Evolutionary conservation across 139 green algal genomes (phyloP).

Genomic region (Tetraselmis striata): DNA sequence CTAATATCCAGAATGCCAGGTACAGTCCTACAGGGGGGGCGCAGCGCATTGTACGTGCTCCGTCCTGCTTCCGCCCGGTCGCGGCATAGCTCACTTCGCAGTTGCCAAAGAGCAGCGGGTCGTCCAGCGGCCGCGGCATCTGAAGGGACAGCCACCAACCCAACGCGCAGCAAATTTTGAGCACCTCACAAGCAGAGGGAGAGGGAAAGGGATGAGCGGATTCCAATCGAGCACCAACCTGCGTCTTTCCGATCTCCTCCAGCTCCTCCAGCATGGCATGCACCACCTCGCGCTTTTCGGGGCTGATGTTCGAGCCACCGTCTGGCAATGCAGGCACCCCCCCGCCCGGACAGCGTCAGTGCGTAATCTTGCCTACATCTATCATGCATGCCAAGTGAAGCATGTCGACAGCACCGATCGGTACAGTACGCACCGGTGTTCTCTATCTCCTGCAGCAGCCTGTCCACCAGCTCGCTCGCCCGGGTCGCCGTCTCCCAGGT

Average conservation of each 20-base stretch:
- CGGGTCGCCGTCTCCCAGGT: background rate
- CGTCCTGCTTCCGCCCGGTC: background rate
- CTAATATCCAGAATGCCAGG: background rate
- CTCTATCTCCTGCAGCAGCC: background rate
- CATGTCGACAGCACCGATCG: background rate
- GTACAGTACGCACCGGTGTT: background rate
- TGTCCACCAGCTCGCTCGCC: background rate
- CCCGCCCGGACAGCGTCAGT: background rate
- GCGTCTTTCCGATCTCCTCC: slow-evolving; percentile 23
- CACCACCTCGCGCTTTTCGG: slow-evolving; percentile 12
- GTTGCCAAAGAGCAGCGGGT: slow-evolving; percentile 67
- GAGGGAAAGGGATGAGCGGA: too few relatives aligned
- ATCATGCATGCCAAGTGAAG: background rate
- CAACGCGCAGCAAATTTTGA: background rate
- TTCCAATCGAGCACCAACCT: background rate
- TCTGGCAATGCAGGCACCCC: slow-evolving; percentile 24
- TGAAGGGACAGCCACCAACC: slow-evolving; percentile 30
- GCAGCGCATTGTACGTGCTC: background rate
- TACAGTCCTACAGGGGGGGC: background rate
- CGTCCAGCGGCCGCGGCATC: slow-evolving; percentile 47
- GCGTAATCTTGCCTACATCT: background rate
- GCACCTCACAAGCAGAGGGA: background rate
- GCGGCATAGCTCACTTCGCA: slow-evolving; percentile 52
- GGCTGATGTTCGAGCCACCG: slow-evolving; percentile 30
- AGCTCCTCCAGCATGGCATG: slow-evolving; percentile 40